Conservation (phyloP, 805 yeast species). For the Metschnikowia drakensbergensis region DNA sequence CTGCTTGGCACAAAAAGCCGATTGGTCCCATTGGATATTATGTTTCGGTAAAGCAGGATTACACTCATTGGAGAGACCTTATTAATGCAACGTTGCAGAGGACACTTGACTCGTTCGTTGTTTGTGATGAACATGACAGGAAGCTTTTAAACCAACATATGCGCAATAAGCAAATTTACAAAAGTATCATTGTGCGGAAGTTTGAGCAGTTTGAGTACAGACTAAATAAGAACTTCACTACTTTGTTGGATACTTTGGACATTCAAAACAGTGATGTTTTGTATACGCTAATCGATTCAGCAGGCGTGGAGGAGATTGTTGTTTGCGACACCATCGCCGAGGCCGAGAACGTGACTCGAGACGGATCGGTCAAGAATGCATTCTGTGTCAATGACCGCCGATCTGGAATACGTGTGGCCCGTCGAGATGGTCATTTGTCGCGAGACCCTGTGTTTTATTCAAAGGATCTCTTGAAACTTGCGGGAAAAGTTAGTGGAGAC, state of each 20-base stretch:
- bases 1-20: slow-evolving; percentile 45
- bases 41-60: slow-evolving; percentile 54
- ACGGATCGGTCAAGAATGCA: slow-evolving; percentile 38
- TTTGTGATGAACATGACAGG: slow-evolving; percentile 60
- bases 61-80: slow-evolving; percentile 53
- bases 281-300: slow-evolving; percentile 61
- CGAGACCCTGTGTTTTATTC: slow-evolving; percentile 52
- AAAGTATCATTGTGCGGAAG: slow-evolving; percentile 47
- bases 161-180: slow-evolving; percentile 27
- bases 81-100: slow-evolving; percentile 53
- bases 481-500: slow-evolving; percentile 18
- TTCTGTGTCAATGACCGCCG: slow-evolving; percentile 31
- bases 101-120: slow-evolving; percentile 61
- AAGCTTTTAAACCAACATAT: slow-evolving; percentile 30
- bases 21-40: slow-evolving; percentile 77
- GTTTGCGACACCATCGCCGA: slow-evolving; percentile 48
- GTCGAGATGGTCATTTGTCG: slow-evolving; percentile 42
- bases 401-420: slow-evolving; percentile 44
- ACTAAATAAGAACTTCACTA: slow-evolving; percentile 16
- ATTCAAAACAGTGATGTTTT: slow-evolving; percentile 52
- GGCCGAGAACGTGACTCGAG: slow-evolving; percentile 42
- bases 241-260: slow-evolving; percentile 59
- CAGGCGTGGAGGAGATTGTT: slow-evolving; percentile 55
- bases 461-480: slow-evolving; percentile 28
- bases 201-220: slow-evolving; percentile 57